phyloP scores from a whole-genome alignment of 805 yeast genomes.

The Cephaloascus fragrans region DNA sequence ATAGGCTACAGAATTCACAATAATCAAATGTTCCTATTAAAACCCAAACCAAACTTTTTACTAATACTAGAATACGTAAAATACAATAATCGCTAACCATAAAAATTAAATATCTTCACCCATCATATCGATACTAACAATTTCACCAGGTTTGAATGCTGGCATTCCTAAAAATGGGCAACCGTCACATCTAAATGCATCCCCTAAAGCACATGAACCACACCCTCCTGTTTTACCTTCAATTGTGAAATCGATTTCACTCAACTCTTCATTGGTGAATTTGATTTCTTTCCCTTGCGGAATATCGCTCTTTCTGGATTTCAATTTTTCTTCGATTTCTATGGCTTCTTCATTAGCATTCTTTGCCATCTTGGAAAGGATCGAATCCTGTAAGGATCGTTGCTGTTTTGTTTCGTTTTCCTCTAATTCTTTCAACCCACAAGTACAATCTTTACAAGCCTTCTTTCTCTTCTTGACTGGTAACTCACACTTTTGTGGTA shows the following conservation, averaged over 20 bases:
- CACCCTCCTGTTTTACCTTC: slow-evolving; percentile 97
- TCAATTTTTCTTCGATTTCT: slow-evolving; percentile 40
- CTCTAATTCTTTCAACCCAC: slow-evolving; percentile 89
- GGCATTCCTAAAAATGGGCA: slow-evolving; percentile 97
- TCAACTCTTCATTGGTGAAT: slow-evolving; percentile 58
- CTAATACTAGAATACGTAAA: too few relatives aligned
- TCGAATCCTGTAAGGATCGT: slow-evolving; percentile 31
- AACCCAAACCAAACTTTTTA: neutral
- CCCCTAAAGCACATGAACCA: slow-evolving; percentile 95
- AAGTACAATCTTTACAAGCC: slow-evolving; percentile 97
- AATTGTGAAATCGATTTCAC: slow-evolving; percentile 92
- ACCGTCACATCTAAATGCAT: slow-evolving; percentile 96
- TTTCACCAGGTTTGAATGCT: slow-evolving; percentile 97
- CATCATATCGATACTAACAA: slow-evolving; percentile 62
- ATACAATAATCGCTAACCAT: too few relatives aligned
- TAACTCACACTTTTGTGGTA: slow-evolving; percentile 51
- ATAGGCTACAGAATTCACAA: too few relatives aligned
- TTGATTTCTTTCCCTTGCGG: slow-evolving; percentile 26
- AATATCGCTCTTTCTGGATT: too few relatives aligned
- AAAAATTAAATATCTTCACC: slow-evolving; percentile 57
- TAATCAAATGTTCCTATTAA: too few relatives aligned
- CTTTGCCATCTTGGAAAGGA: slow-evolving; percentile 37
- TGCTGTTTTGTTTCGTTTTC: slow-evolving; percentile 45
- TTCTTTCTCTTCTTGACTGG: slow-evolving; percentile 52
- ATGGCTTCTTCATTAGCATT: slow-evolving; percentile 46